Evolutionary conservation across 371 early-diverging fungal genomes (phyloP).

Genomic region (Haplosporangium sp.): DNA sequence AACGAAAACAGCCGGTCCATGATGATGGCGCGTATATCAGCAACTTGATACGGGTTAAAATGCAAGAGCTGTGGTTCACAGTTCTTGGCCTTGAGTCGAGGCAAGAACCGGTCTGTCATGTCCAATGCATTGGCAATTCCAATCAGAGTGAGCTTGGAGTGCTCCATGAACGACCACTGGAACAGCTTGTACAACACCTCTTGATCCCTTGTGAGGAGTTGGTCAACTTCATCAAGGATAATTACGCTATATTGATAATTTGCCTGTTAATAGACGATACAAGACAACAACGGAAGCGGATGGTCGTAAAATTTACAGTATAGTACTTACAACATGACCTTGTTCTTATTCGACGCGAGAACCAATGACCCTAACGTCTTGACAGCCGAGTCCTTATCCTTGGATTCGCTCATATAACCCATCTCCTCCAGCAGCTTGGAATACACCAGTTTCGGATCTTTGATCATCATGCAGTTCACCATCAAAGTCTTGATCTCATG

Average conservation of each 20-base stretch:
- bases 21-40: conserved; percentile 87
- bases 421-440: conserved; percentile 67
- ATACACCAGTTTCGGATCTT: conserved; percentile 78
- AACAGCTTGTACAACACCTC: conserved; percentile 92
- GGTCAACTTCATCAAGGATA: conserved; percentile 94
- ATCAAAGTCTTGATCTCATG: conserved; percentile 64
- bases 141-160: conserved; percentile 80
- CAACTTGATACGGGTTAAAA: conserved; percentile 87
- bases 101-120: conserved; percentile 88
- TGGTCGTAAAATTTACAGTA: neutral
- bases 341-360: conserved; percentile 46
- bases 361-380: conserved; percentile 56
- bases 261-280: too few species aligned
- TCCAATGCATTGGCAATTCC: conserved; percentile 98
- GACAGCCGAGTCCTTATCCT: conserved; percentile 44
- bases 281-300: neutral
- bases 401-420: conserved; percentile 27
- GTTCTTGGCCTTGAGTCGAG: conserved; percentile 85
- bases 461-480: conserved; percentile 90
- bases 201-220: conserved; percentile 81
- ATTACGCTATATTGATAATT: too few species aligned
- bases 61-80: conserved; percentile 83
- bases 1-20: conserved; percentile 77
- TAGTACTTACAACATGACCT: conserved; percentile 58
- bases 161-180: conserved; percentile 74